A percentile compares a stretch with the other conserved stretches of the same genome.
Conservation (phyloP, 2,329 filamentous ascomycete genomes). For the Neonectria magnoliae region DNA sequence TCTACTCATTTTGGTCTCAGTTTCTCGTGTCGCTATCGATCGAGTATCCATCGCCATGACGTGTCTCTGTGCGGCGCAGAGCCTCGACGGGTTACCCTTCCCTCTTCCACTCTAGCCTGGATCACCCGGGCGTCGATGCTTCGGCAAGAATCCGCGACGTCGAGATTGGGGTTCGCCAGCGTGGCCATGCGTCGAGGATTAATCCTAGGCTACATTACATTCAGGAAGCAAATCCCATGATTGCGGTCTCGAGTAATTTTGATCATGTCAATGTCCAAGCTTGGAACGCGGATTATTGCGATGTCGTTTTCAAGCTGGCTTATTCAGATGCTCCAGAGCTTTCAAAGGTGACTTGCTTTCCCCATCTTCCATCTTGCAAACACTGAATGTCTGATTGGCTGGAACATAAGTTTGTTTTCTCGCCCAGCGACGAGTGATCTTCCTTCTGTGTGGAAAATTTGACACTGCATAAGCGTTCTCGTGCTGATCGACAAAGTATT, state of each 20-base stretch:
- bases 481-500: background rate
- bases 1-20: background rate
- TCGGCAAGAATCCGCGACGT: conserved; percentile 4
- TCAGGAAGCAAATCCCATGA: background rate
- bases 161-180: conserved; percentile 11
- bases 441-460: background rate
- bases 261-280: background rate
- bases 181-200: conserved; percentile 9
- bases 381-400: background rate
- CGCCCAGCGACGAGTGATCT: background rate
- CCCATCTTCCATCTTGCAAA: background rate
- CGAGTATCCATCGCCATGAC: background rate
- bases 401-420: background rate
- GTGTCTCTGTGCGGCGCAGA: background rate
- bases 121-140: conserved; percentile 17
- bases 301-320: background rate
- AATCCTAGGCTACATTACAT: conserved; percentile 18
- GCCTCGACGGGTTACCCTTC: conserved; percentile 6
- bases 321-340: background rate
- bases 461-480: background rate
- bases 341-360: background rate
- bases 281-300: background rate
- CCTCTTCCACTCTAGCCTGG: conserved; percentile 10
- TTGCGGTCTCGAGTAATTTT: background rate
- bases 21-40: conserved; percentile 11